phyloP scores from a whole-genome alignment of 768 basidiomycete species.

The Tephrocybe sp. region DNA sequence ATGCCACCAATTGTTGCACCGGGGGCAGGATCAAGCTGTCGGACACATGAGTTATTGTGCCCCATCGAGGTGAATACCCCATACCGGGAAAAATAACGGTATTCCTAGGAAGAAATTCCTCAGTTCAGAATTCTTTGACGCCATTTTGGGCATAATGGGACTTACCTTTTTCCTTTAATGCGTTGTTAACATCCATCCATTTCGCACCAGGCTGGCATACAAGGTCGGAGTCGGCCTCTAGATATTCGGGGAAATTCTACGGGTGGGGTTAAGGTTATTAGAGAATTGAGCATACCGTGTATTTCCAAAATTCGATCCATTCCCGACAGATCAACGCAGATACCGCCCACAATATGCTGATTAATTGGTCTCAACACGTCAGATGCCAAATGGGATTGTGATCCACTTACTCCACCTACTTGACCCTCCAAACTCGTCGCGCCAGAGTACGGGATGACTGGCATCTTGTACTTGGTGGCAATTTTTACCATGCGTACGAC shows the following conservation, averaged over 20 bases:
- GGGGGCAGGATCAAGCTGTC: slow-evolving; percentile 72
- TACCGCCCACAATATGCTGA: slow-evolving; percentile 52
- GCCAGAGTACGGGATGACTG: slow-evolving; percentile 75
- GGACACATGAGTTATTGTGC: background rate
- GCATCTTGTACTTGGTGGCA: slow-evolving; percentile 72
- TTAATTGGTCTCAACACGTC: background rate
- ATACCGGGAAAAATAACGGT: slow-evolving; percentile 80
- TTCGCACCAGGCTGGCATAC: slow-evolving; percentile 71
- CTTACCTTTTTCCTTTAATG: slow-evolving; percentile 56
- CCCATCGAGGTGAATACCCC: background rate
- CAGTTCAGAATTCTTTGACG: background rate
- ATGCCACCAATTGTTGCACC: slow-evolving; percentile 85
- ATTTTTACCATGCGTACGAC: slow-evolving; percentile 77
- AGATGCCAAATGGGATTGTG: background rate
- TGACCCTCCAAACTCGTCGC: slow-evolving; percentile 85
- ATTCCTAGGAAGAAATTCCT: slow-evolving; percentile 52
- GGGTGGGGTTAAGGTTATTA: background rate
- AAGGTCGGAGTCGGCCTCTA: slow-evolving; percentile 69
- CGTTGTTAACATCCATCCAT: slow-evolving; percentile 74
- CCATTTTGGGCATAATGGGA: background rate
- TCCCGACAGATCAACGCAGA: slow-evolving; percentile 73
- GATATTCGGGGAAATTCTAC: background rate
- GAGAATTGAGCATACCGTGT: slow-evolving; percentile 45
- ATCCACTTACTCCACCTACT: slow-evolving; percentile 51
- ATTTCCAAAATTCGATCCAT: slow-evolving; percentile 82